Evolutionary conservation across 805 yeast genomes (phyloP), one percentile per base, ranked within the genome.

Genomic region (Wickerhamomyces bovis): DNA sequence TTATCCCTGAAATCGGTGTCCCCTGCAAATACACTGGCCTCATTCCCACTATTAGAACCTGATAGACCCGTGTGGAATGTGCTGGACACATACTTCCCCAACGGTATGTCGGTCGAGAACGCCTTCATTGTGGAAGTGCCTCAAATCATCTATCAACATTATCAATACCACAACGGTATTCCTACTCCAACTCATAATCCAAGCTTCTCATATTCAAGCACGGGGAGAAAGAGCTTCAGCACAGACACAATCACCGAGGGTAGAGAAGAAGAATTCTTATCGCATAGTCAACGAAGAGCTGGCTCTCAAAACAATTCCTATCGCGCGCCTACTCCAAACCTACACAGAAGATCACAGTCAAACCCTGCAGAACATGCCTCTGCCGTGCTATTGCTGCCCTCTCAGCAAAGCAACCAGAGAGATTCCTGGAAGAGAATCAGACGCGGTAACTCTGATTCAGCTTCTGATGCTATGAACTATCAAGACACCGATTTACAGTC

Each of bases 51-150:
- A 33, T 39, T 82, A 5, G 81, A 78, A 47, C 87, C 94, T 0
- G 92, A 85, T 57, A 76, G 73, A 43, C 62, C 68, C 18, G 78
- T 86, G 1, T 79, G 81, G 77, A 63, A 66, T 10, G 54, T 84
- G 0, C 53, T 86, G 9, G 89, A 85, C 48, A 66, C 67, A 19
- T 75, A 73, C 54, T 85, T 67, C 57, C 87, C 89, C 0, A 60
- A 68, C n/a, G 88, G 89, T 0, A 85, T 84, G 89, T 53, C 62
- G 2, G 75, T 83, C 73, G 65, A 68, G 16, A 88, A 83, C 43
- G 84, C 92, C 0, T 69, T 85, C 26, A 61, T 83, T 2, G 71
- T 85, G 13, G 85, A 76, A n/a, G 63, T 70, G 0, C 73, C 77
- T 2, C 43, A 47, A 6, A 47, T 46, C 10, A 16, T 46, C 10